phyloP scores from a whole-genome alignment of 768 basidiomycete species.

The Candolleomyces aberdarensis region DNA sequence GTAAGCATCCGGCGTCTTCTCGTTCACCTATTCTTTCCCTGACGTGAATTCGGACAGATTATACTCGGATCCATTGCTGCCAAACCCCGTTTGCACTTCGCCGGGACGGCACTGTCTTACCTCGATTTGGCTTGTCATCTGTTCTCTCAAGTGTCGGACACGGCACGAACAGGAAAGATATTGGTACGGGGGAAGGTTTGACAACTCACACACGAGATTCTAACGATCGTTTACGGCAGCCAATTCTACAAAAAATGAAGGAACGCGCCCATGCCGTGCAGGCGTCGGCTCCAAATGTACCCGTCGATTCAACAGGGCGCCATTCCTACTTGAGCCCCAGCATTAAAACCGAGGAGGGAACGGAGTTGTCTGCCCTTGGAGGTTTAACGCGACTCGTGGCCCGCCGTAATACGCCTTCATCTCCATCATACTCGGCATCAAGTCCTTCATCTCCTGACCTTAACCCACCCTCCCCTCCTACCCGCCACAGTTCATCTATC shows the following conservation, averaged over 20 bases:
- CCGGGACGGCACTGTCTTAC: constrained; percentile 64
- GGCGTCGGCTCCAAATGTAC: constrained; percentile 12
- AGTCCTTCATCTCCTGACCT: constrained; percentile 37
- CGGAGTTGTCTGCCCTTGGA: constrained; percentile 54
- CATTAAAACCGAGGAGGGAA: constrained; percentile 53
- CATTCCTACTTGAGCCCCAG: constrained; percentile 35
- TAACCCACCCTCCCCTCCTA: constrained; percentile 30
- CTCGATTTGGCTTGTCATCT: constrained; percentile 60
- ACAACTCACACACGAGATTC: not conserved
- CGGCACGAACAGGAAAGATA: constrained; percentile 53
- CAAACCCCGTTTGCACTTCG: constrained; percentile 60
- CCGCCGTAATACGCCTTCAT: constrained; percentile 42
- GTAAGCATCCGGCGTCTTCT: constrained; percentile 33
- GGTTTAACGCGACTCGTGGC: constrained; percentile 64
- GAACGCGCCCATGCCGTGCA: constrained; percentile 47
- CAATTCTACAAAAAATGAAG: constrained; percentile 56
- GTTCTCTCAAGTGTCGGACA: constrained; percentile 54
- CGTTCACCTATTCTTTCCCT: constrained; percentile 3
- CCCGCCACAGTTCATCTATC: constrained; percentile 33
- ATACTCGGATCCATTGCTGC: constrained; percentile 67
- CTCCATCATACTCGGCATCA: constrained; percentile 42
- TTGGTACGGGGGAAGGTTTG: constrained; percentile 43
- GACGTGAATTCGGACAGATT: constrained; percentile 37
- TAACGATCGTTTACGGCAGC: constrained; percentile 31
- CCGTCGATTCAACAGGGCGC: constrained; percentile 23